Evolutionary conservation across 169 alveolate genomes (phyloP).

Genomic region (Plasmodium knowlesi): DNA sequence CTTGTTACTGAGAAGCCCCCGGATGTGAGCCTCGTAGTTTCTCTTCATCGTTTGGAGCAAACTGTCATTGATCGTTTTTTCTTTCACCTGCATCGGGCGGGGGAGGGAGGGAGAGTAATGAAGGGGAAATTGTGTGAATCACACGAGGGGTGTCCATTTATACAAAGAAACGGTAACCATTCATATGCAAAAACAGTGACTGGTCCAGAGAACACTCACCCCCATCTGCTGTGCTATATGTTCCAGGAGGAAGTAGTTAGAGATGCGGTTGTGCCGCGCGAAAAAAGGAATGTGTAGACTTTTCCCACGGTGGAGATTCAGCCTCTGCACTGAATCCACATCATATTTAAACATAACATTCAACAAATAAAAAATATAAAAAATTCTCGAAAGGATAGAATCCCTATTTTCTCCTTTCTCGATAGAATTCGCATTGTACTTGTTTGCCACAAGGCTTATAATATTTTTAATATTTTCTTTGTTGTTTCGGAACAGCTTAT

Average conservation of each 20-base stretch:
- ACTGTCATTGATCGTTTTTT: conserved; percentile 21
- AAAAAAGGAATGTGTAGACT: conserved; percentile 23
- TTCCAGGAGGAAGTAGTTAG: background rate
- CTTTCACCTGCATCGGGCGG: conserved; percentile 41
- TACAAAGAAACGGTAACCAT: background rate
- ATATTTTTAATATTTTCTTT: conserved; percentile 46
- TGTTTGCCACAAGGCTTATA: conserved; percentile 13
- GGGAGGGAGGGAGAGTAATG: background rate
- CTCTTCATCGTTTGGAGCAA: conserved; percentile 32
- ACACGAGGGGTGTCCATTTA: background rate
- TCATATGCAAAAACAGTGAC: background rate
- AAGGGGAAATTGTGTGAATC: background rate
- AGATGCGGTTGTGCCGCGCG: background rate
- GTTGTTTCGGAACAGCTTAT: conserved; percentile 53
- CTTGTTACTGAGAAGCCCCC: conserved; percentile 10
- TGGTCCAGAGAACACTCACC: conserved; percentile 1
- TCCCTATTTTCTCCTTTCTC: conserved; percentile 2
- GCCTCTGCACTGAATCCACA: background rate
- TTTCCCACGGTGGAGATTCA: conserved; percentile 18
- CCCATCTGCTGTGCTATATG: conserved; percentile 10
- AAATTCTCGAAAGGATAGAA: conserved; percentile 17
- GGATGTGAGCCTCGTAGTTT: conserved; percentile 14
- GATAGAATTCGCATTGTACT: conserved; percentile 18
- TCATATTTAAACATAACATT: conserved; percentile 28
- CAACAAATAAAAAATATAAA: conserved; percentile 34